Conservation (phyloP, 495 filamentous ascomycete genomes). For the Penicillium coffeae region DNA sequence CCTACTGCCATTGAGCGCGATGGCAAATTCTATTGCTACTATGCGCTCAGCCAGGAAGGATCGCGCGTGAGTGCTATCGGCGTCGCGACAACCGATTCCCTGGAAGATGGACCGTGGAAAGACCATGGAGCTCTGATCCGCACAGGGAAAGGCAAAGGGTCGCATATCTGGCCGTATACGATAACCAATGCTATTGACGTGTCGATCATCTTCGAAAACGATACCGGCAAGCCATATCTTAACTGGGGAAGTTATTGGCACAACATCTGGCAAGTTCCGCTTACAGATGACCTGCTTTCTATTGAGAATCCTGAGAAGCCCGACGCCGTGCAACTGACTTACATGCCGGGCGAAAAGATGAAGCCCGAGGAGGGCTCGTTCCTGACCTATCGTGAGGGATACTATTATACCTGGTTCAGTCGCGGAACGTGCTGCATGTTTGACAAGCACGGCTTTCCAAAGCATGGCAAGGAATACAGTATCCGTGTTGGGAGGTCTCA, state of each 20-base stretch:
- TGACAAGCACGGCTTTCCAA: conserved; percentile 39
- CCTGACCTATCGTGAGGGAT: conserved; percentile 53
- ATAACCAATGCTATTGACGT: conserved; percentile 72
- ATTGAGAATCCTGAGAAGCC: conserved; percentile 29
- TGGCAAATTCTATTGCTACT: conserved; percentile 66
- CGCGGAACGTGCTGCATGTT: conserved; percentile 65
- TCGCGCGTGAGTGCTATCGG: conserved; percentile 64
- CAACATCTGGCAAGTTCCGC: conserved; percentile 62
- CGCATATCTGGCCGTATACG: conserved; percentile 47
- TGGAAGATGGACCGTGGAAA: conserved; percentile 57
- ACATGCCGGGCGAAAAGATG: conserved; percentile 22
- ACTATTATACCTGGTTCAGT: conserved; percentile 71
- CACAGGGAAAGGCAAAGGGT: conserved; percentile 26
- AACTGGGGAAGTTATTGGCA: conserved; percentile 71
- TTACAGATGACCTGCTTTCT: conserved; percentile 45
- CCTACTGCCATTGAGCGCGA: conserved; percentile 59
- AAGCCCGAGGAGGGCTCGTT: conserved; percentile 59
- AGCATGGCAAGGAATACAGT: conserved; percentile 58
- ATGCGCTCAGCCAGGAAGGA: conserved; percentile 61
- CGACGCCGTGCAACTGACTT: conserved; percentile 48
- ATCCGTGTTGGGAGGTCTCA: conserved; percentile 42
- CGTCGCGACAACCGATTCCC: conserved; percentile 57
- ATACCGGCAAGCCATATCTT: conserved; percentile 49
- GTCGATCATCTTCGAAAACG: conserved; percentile 51
- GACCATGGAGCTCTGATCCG: conserved; percentile 46